A percentile compares a stretch with the other conserved stretches of the same genome.
Evolutionary conservation across 2,329 filamentous ascomycete genomes (phyloP).

Genomic region (Monilinia laxa): DNA sequence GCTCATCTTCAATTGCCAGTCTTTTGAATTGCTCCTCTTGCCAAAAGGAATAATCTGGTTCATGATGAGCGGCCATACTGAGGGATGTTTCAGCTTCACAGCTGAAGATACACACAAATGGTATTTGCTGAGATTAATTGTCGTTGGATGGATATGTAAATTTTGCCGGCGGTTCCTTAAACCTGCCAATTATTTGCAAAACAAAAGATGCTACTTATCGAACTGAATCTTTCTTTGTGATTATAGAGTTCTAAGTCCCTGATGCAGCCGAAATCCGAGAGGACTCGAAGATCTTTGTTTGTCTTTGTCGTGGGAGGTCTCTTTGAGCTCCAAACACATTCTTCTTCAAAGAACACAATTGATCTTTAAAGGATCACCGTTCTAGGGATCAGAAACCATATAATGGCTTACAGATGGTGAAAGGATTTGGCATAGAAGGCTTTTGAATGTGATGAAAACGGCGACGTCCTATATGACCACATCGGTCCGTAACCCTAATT

Average conservation of each 20-base stretch:
- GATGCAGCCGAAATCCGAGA: background rate
- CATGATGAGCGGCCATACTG: background rate
- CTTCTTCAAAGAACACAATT: slow-evolving; percentile 11
- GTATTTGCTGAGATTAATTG: background rate
- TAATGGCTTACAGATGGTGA: background rate
- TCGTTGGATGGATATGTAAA: background rate
- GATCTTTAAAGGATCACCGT: background rate
- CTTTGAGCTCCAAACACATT: background rate
- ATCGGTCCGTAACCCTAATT: too few species aligned
- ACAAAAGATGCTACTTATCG: slow-evolving; percentile 13
- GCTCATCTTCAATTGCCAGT: background rate
- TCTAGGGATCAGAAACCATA: background rate
- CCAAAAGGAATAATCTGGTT: background rate
- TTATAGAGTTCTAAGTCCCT: background rate
- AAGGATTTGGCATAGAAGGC: background rate
- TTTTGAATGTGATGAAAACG: slow-evolving; percentile 12
- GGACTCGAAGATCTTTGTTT: background rate
- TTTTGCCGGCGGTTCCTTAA: background rate
- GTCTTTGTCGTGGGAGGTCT: background rate
- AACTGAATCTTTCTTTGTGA: slow-evolving; percentile 1
- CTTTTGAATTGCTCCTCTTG: slow-evolving; percentile 3
- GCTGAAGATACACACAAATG: background rate
- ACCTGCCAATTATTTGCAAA: background rate
- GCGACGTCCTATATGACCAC: background rate
- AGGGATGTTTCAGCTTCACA: background rate